Base-by-base conservation (phyloP, 108 stramenopile genomes). In the Pseudonitzschia delicatissima region DNA sequence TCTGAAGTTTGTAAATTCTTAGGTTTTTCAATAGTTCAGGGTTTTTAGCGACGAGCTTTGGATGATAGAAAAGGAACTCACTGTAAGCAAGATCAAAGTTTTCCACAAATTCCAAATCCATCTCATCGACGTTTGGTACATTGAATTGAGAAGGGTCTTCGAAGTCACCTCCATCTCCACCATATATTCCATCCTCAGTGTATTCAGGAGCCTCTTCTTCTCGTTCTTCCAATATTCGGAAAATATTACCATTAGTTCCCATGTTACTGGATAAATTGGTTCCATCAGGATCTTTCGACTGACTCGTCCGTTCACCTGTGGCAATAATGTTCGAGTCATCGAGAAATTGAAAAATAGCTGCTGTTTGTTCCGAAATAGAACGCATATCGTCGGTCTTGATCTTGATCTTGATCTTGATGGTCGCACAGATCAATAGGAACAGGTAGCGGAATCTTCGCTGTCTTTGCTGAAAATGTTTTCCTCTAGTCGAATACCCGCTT, bases 61-160 rank as follows among this genome's bases (percentile, higher is more conserved):
- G 77, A 58, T 83, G 42, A 9, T 27, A 34, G 36, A 35, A 66
- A 25, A 78, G 47, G 40, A 83, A 83, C 15, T 72, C 64, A 58
- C 68, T 71, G 50, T 78, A 83, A 4, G 68, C 62, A 18, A 45
- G 20, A 28, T 83, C 82, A 49, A 72, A 83, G n/a, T 60, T 23
- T 47, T 69, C 66, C 5, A 78, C 82, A 57, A 83, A 78, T 5
- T 55, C 55, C 42, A 77, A 27, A 53, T 82, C 81, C 23, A 77
- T 68, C 2, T 76, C 64, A 48, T 45, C 45, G 9, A 50, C 44
- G 31, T 65, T 33, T 33, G 34, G 0, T 17, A 12, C 53, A 55
- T 37, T 44, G 37, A 42, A 42, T 5, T 62, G 26, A 40, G 27
- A 20, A 48, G 20, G 39, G 61, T 65, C 34, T 27, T 2, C n/a